Evolutionary conservation across 352 stramenopile genomes (phyloP).

Genomic region (Aphanomyces invadans): DNA sequence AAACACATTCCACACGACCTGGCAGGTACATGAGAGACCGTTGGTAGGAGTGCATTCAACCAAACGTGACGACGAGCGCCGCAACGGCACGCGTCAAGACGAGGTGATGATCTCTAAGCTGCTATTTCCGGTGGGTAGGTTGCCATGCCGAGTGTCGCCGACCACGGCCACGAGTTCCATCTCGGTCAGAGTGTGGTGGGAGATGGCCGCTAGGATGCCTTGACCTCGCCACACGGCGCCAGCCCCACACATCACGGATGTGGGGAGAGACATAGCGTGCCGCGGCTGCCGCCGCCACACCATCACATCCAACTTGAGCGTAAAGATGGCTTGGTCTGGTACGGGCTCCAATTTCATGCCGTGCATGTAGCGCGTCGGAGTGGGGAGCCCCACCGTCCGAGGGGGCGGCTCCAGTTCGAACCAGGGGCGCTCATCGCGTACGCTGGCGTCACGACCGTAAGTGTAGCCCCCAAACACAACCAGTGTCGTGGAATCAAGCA

Average conservation of each 20-base stretch:
- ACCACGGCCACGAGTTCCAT: neutral
- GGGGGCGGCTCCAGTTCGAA: conserved; percentile 8
- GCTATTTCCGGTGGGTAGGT: too few species aligned
- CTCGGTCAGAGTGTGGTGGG: neutral
- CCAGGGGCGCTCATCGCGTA: neutral
- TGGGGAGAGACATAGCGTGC: neutral
- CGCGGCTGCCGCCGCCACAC: conserved; percentile 55
- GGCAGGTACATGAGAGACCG: too few species aligned
- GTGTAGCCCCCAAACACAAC: conserved; percentile 45
- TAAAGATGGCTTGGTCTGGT: conserved; percentile 36
- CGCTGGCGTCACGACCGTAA: conserved; percentile 23
- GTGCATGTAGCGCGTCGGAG: neutral
- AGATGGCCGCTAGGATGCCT: neutral
- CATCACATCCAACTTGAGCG: conserved; percentile 53
- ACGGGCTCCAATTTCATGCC: conserved; percentile 8
- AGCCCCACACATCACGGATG: neutral
- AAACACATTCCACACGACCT: too few species aligned
- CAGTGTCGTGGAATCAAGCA: conserved; percentile 30
- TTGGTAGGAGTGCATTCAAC: too few species aligned
- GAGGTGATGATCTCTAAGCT: too few species aligned
- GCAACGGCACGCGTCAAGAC: too few species aligned
- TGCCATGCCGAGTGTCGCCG: too few species aligned
- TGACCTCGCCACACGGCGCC: neutral
- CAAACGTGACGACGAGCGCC: too few species aligned
- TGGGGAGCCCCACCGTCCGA: neutral